phyloP scores from a whole-genome alignment of 1,139 yeast species.

The Candida mesenterica region DNA sequence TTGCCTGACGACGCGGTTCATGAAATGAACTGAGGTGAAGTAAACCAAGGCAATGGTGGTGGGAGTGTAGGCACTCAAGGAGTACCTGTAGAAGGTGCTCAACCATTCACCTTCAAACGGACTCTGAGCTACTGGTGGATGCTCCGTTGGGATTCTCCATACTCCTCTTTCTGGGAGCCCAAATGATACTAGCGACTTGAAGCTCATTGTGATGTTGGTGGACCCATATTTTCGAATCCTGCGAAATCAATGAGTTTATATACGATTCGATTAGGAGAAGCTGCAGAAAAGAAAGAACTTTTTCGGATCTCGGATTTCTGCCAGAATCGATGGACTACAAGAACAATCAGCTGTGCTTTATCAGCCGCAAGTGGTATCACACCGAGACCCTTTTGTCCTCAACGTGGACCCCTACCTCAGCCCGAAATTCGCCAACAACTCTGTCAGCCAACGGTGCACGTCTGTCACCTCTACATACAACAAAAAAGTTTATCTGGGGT shows the following conservation, averaged over 20 bases:
- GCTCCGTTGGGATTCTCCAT: slow-evolving; percentile 33
- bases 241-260: too few relatives aligned
- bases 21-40: slow-evolving; percentile 56
- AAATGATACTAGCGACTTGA: slow-evolving; percentile 25
- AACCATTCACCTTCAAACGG: slow-evolving; percentile 35
- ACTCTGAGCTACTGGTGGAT: slow-evolving; percentile 34
- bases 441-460: too few relatives aligned
- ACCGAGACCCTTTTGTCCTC: too few relatives aligned
- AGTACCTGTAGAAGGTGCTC: slow-evolving; percentile 24
- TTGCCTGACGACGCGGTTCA: slow-evolving; percentile 43
- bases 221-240: background rate
- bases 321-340: too few relatives aligned
- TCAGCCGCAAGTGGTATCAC: too few relatives aligned
- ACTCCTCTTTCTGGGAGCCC: slow-evolving; percentile 38
- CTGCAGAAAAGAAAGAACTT: too few relatives aligned
- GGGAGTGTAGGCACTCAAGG: slow-evolving; percentile 49
- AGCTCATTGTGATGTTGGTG: background rate
- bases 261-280: too few relatives aligned
- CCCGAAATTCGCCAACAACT: too few relatives aligned
- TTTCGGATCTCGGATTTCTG: too few relatives aligned
- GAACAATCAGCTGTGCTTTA: too few relatives aligned
- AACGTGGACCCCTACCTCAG: too few relatives aligned
- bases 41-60: slow-evolving; percentile 59
- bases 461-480: background rate
- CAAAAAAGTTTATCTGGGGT: background rate